These are phyloP conservation scores for Phyllosticta citribraziliensis DNA, from an alignment of 2,329 filamentous ascomycete species.

Conservation along the genomic window DNA sequence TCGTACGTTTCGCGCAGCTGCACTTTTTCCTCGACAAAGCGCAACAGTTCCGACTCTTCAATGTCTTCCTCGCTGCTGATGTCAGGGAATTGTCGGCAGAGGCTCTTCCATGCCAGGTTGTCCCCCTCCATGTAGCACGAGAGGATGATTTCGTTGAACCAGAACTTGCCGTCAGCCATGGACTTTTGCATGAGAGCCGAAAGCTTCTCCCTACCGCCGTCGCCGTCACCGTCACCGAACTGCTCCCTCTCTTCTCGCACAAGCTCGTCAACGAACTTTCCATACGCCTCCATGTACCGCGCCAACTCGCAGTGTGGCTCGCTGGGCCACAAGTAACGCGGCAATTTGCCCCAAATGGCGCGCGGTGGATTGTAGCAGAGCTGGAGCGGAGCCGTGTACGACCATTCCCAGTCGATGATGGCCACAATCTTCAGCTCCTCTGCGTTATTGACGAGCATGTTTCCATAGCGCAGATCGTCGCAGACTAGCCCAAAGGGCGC, in stretches of 20 bases:
- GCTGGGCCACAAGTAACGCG: neutral
- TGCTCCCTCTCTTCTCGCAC: neutral
- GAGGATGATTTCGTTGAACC: slow-evolving; percentile 12
- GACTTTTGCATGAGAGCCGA: slow-evolving; percentile 11
- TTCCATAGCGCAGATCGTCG: slow-evolving; percentile 16
- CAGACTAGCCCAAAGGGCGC: slow-evolving; percentile 12
- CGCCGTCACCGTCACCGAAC: neutral
- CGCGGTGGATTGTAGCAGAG: slow-evolving; percentile 14
- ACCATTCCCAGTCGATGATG: slow-evolving; percentile 18
- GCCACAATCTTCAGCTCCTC: slow-evolving; percentile 15
- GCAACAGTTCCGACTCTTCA: neutral
- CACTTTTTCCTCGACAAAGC: no score
- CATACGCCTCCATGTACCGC: slow-evolving; percentile 3
- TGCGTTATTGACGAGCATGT: slow-evolving; percentile 16
- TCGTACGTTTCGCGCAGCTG: no score
- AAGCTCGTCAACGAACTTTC: slow-evolving; percentile 10
- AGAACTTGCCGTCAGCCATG: slow-evolving; percentile 12
- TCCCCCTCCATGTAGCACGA: slow-evolving; percentile 6
- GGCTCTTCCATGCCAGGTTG: slow-evolving; percentile 1
- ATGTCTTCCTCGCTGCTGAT: neutral
- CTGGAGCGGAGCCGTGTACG: slow-evolving; percentile 15
- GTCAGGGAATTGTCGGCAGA: neutral
- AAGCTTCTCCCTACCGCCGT: slow-evolving; percentile 1
- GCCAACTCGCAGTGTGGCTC: neutral
- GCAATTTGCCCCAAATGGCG: slow-evolving; percentile 9